phyloP scores from a whole-genome alignment of 2,329 filamentous ascomycete genomes.

The Fusarium fujikuroi region DNA sequence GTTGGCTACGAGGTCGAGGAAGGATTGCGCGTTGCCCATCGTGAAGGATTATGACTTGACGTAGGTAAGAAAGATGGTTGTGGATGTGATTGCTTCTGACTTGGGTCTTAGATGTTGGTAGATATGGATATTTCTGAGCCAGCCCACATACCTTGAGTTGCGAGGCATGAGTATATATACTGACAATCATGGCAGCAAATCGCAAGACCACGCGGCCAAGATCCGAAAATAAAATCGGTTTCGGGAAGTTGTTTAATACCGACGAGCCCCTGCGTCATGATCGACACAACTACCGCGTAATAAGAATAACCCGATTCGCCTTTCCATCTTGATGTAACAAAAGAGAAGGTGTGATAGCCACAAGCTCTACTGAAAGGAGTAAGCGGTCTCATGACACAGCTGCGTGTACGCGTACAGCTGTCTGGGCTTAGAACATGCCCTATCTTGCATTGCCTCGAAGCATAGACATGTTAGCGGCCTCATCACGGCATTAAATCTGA shows the following conservation, averaged over 20 bases:
- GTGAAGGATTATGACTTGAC: rapidly evolving
- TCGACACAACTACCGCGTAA: not conserved
- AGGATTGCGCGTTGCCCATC: slow-evolving; percentile 7
- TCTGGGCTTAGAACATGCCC: rapidly evolving
- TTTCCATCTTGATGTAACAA: not conserved
- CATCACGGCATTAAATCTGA: no score
- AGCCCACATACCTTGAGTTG: not conserved
- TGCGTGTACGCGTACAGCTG: not conserved
- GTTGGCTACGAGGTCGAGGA: not conserved
- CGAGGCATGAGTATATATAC: not conserved
- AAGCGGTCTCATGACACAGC: not conserved
- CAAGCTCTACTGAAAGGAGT: not conserved
- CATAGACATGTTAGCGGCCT: rapidly evolving
- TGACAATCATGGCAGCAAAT: rapidly evolving
- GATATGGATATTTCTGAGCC: not conserved
- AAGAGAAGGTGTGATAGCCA: not conserved
- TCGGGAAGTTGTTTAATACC: not conserved
- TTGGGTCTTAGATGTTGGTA: not conserved
- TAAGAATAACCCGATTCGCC: not conserved
- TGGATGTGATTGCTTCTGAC: not conserved
- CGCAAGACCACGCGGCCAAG: not conserved
- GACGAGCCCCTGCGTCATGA: not conserved
- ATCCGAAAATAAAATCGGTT: not conserved
- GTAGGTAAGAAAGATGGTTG: not conserved
- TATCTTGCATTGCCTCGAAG: not conserved